Base-by-base conservation (phyloP, 2,329 filamentous ascomycete species). In the Fusarium transvaalense region DNA sequence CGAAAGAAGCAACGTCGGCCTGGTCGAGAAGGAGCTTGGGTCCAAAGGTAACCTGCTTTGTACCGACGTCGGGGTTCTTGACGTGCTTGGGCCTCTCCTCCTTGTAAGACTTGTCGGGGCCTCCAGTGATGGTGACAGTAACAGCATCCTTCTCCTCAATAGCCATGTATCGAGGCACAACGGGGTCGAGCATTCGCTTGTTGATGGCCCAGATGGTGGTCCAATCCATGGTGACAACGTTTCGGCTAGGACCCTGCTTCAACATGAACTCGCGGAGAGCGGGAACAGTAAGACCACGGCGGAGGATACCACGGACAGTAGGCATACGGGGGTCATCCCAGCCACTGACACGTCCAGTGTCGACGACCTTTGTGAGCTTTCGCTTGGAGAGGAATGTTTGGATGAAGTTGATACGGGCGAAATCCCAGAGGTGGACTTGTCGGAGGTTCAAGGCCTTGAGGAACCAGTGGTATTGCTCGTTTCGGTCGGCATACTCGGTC, bases 241-340 rank as follows among this genome's bases (percentile, higher is more conserved):
- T 94, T 76, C 93, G 91, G 77, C 89, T 92, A 2, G 92, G 92
- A 0, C 92, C 92, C 80, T 95, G 92, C 82, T 91, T 92, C 68
- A 95, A 82, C 77, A 95, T 95, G 78, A 94, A 96, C 76, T 94
- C 92, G 50, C 91, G 89, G 34, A 96, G 86, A 17, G 92, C 92
- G 25, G 91, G 85, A 48, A 94, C 89, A 14, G 91, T 93, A 86
- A 94, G 90, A 60, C 92, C 92, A 38, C 92, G 89, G 62, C 92
- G 86, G 62, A 91, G 86, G 48, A 96, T 91, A 77, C 92, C 92
- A 23, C 92, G 89, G 57, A 94, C 90, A 12, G 92, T 95, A 10
- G 92, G 92, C 91, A 96, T 93, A 51, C 92, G 89, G 23, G 92
- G 92, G 77, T 95, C 92, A 71, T 96, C 92, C 92, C 92, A 96